Percentiles rank a stretch among this genome's conserved stretches.
Evolutionary conservation across 1,139 yeast genomes (phyloP).

Genomic region (Meyerozyma sp.): DNA sequence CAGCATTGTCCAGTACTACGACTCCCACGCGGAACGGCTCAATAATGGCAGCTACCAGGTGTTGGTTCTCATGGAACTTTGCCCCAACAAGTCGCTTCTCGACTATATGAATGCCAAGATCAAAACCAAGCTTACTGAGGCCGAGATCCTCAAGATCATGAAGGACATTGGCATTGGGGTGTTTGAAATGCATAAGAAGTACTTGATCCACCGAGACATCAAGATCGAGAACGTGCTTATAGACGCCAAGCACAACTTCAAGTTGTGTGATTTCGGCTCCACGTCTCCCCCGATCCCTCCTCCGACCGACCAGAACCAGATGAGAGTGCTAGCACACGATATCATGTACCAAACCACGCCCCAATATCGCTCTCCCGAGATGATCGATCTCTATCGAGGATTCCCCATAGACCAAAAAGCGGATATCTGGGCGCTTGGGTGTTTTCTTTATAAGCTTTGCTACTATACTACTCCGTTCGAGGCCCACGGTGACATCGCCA

Average conservation of each 20-base stretch:
- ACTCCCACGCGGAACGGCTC: conserved; percentile 70
- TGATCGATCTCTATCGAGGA: conserved; percentile 67
- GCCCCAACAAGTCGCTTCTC: conserved; percentile 65
- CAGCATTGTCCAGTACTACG: conserved; percentile 63
- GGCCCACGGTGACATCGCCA: conserved; percentile 66
- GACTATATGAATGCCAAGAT: conserved; percentile 72
- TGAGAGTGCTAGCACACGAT: conserved; percentile 57
- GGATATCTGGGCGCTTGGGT: conserved; percentile 83
- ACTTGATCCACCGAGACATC: conserved; percentile 68
- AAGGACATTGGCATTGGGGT: conserved; percentile 62
- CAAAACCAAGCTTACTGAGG: conserved; percentile 56
- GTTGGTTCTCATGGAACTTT: conserved; percentile 70
- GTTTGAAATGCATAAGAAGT: conserved; percentile 64
- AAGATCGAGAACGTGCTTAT: conserved; percentile 75
- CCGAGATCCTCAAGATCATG: conserved; percentile 63
- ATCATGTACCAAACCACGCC: conserved; percentile 75
- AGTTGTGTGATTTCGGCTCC: conserved; percentile 76
- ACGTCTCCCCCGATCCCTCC: conserved; percentile 58
- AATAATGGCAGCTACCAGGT: conserved; percentile 61
- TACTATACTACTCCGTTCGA: conserved; percentile 83
- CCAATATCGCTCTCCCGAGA: conserved; percentile 78
- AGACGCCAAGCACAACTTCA: conserved; percentile 50
- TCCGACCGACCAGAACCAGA: conserved; percentile 60
- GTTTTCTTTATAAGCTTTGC: conserved; percentile 69
- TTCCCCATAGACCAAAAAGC: conserved; percentile 70